Base-by-base conservation (phyloP, 2,329 filamentous ascomycete genomes). In the Penicillium occitanis region DNA sequence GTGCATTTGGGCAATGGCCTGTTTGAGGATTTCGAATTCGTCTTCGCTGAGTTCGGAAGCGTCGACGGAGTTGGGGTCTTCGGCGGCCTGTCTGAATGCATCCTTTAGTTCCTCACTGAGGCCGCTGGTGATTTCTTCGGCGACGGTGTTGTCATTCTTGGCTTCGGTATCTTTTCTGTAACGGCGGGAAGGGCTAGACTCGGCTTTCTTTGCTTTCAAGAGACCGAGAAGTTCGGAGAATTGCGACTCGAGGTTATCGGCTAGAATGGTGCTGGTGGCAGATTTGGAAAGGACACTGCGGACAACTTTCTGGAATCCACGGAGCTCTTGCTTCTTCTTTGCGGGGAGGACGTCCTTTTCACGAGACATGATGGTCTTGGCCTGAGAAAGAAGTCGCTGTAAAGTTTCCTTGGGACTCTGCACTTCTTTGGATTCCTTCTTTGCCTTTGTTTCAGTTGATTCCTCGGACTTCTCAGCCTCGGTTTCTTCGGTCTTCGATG, bases 321-420 rank as follows among this genome's bases (percentile, higher is more conserved):
- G 90, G 63, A 96, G 83, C 63, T 89, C 85, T 74, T 90, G 87
- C 82, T 94, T 95, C 75, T 90, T 87, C 75, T 89, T 90, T 63
- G 87, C 91, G 37, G 85, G 85, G 40, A 93, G 80, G 25, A 75
- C 69, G 4, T 82, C 78, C 67, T 83, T 80, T 67, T 85, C 76
- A 65, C 79, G 83, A 10, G 83, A 81, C 67, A 90, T 81, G 63
- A 90, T 82, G n/a, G 74, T 75, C 75, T 89, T 88, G 63, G 89
- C 87, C 69, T 87, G 83, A 13, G 78, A 73, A 61, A 86, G 79
- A 30, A 91, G 80, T 6, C 76, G 75, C 71, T 84, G 84, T 65
- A 90, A 81, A n/a, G 78, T 80, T 66, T 80, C 78, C 69, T 78
- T 75, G 67, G 78, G 75, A 55, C 80, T 76, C 61, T 82, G 77